Base-by-base conservation (phyloP, 768 basidiomycete species). In the Kondoa malvinella region DNA sequence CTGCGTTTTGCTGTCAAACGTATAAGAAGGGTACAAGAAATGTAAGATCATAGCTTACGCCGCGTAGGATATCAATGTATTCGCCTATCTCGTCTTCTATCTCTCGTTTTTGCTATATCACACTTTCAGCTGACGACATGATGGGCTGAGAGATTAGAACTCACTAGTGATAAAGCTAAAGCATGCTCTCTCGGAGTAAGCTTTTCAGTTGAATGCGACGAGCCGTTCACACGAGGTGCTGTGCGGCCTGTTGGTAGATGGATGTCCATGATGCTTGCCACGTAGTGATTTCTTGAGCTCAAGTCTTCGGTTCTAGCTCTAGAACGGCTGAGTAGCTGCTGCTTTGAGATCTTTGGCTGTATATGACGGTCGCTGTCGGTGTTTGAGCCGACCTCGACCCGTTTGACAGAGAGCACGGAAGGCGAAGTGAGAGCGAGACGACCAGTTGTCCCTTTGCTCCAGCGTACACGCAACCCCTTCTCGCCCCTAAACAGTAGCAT, bases 61-160 rank as follows among this genome's bases (percentile, higher is more conserved):
- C 60, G 0, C 17, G 25, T 34, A 71, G 68, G 16, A 71, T 66
- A 25, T 8, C 4, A 21, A 60, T 67, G 56, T 67, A 69, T 31
- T 30, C 68, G 1, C 62, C 68, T 32, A 71, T 64, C 25, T 67
- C 63, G 4, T 57, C 63, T 14, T 68, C 34, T 32, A 69, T 30
- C 26, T 33, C 64, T 17, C 33, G 15, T 33, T 63, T 63, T 3
- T 32, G 29, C 61, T 63, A 33, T 34, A 27, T 16, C 16, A 50
- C 8, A 59, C 4, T 59, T 59, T 25, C 58, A 25, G 8, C 61
- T 15, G 31, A 34, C n/a, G 21, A 50, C 21, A 8, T 50, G 40
- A 8, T 50, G 40, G 21, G 8, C 21, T 50, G 40, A n/a, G n/a
- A n/a, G n/a, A 50, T 50, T 21, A 8, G 40, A 50, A 50, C 40